phyloP scores from a whole-genome alignment of 495 filamentous ascomycete genomes.

The Entonaema liquescens region DNA sequence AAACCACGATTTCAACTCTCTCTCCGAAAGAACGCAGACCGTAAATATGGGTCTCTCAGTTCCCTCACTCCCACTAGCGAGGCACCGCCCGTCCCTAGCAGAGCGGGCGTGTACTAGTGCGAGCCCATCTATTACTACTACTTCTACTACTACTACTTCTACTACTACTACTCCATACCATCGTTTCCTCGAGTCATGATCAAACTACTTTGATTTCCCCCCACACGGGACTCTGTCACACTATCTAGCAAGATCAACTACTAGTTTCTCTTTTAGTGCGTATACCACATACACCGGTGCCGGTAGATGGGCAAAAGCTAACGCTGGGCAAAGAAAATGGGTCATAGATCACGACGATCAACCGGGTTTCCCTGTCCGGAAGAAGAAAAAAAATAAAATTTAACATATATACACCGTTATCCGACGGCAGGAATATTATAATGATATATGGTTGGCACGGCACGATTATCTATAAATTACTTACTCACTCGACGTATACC shows the following conservation, averaged over 20 bases:
- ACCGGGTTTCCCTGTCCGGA: conserved; percentile 1
- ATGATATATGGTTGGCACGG: conserved; percentile 38
- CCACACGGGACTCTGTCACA: neutral
- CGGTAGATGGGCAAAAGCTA: neutral
- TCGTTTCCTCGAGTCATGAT: neutral
- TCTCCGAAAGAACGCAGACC: conserved; percentile 42
- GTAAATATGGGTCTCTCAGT: conserved; percentile 29
- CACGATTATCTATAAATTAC: conserved; percentile 22
- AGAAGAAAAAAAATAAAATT: neutral
- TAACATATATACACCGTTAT: conserved; percentile 1
- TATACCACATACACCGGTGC: neutral
- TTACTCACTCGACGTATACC: conserved; percentile 36
- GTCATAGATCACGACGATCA: conserved; percentile 2
- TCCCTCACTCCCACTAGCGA: conserved; percentile 26
- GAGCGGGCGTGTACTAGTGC: conserved; percentile 36
- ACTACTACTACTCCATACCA: no score
- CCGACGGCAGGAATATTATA: conserved; percentile 11
- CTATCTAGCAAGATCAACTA: neutral
- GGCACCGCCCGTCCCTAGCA: conserved; percentile 29
- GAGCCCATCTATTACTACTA: neutral
- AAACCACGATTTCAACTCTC: conserved; percentile 44
- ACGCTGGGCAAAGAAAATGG: neutral
- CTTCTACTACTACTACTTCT: no score
- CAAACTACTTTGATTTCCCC: neutral
- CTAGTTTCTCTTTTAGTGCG: neutral